Base-by-base conservation (phyloP, 345 rosid genomes). In the Firmiana major region DNA sequence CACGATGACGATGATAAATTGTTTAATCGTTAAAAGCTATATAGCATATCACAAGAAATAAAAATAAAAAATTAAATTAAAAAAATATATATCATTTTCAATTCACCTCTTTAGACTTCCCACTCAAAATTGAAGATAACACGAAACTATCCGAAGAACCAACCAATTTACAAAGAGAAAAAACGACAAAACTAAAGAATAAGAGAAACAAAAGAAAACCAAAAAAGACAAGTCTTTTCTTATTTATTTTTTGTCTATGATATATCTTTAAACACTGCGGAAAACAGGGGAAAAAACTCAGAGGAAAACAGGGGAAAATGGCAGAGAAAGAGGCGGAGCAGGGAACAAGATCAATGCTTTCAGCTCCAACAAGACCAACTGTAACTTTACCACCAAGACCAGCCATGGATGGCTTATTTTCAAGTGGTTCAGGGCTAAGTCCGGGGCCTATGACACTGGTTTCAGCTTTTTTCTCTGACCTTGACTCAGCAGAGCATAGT, bases 381-480 rank as follows among this genome's bases (percentile, higher is more conserved):
- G 89, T 92, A 75, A 85, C 89, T 36, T 84, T 92, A 26, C 99
- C 99, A 21, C 89, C 91, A 26, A 81, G 93, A 55, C 89, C 89
- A 7, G 75, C 93, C 40, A 76, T 84, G 85, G 88, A 91, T 24
- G 67, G 84, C 76, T 54, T 86, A 34, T 88, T 84, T 65, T 73
- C 85, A 1, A 86, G 90, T 43, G 97, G 93, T 34, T 75, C 71
- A 22, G 82, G 77, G 38, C 26, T 85, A 17, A 93, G 99, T 81
- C 98, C 99, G 4, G 97, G 98, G 1, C 99, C 99, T 59, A 83
- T 93, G 93, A 89, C 97, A 55, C 84, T 96, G 73, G 93, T 96
- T 77, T 90, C 97, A 7, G 86, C 91, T 75, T 89, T 96, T 86
- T 93, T 96, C 81, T 78, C 88, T 63, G 98, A 93, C 74, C 89